Evolutionary conservation across 2,329 filamentous ascomycete species (phyloP).

Genomic region (Pseudogymnoascus sp.): DNA sequence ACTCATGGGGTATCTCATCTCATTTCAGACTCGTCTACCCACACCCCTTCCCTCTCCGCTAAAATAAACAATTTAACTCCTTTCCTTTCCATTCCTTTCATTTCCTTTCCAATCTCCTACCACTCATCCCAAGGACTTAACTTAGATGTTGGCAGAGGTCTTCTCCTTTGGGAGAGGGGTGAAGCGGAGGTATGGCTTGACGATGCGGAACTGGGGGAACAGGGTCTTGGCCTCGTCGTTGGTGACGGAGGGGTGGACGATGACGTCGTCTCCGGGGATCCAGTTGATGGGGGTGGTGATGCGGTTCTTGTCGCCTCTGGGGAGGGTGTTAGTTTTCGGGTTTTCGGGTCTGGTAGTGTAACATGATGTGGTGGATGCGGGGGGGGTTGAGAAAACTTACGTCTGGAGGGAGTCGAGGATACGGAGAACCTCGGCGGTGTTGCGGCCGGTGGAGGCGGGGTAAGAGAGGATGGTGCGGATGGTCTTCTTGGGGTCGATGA

Average conservation of each 20-base stretch:
- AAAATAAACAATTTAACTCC: not conserved
- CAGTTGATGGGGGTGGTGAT: conserved; percentile 88
- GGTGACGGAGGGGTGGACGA: conserved; percentile 75
- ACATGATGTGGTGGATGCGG: not conserved
- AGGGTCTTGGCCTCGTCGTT: conserved; percentile 81
- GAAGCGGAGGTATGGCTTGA: conserved; percentile 69
- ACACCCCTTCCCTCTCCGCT: not conserved
- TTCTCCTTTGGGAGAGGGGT: conserved; percentile 54
- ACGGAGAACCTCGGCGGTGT: conserved; percentile 70
- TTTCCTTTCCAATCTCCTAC: not conserved
- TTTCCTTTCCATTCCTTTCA: not conserved
- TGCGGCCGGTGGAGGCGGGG: conserved; percentile 82
- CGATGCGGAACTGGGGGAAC: conserved; percentile 67
- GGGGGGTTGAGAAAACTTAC: not conserved
- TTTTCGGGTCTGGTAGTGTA: no score
- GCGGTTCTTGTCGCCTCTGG: conserved; percentile 70
- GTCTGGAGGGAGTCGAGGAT: conserved; percentile 48
- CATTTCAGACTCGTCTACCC: not conserved
- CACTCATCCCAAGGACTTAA: not conserved
- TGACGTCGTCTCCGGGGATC: conserved; percentile 82
- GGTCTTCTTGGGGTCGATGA: conserved; percentile 90
- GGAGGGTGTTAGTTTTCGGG: not conserved
- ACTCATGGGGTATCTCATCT: not conserved
- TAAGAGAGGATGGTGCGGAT: conserved; percentile 90
- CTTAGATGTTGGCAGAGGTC: conserved; percentile 26